phyloP scores from a whole-genome alignment of 208 protist species.

The Leishmania braziliensis region DNA sequence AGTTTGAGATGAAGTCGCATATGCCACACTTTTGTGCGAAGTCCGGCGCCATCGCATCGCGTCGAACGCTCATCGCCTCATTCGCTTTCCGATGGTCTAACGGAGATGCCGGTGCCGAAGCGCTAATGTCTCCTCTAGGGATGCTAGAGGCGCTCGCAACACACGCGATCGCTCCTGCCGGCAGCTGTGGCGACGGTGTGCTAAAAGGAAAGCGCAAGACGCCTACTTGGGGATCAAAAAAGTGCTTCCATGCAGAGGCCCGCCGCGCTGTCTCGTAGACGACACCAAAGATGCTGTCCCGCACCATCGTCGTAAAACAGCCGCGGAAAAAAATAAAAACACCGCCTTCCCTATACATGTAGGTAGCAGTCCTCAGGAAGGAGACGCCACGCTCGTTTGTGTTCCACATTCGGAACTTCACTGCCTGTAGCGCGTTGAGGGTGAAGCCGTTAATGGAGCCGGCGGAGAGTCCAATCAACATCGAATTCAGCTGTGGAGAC shows the following conservation, averaged over 20 bases:
- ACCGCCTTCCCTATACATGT: slow-evolving; percentile 78
- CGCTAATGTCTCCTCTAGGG: neutral
- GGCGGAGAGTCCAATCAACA: slow-evolving; percentile 74
- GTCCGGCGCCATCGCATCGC: neutral
- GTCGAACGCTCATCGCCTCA: neutral
- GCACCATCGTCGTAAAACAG: slow-evolving; percentile 71
- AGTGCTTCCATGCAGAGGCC: slow-evolving; percentile 35
- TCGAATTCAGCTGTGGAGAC: slow-evolving; percentile 72
- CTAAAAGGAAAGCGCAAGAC: neutral
- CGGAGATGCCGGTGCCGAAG: neutral
- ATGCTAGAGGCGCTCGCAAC: too few species aligned
- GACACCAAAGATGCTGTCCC: slow-evolving; percentile 88
- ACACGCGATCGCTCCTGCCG: neutral
- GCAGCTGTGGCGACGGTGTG: neutral
- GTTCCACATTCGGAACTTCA: slow-evolving; percentile 94
- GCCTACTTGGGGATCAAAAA: slow-evolving; percentile 47
- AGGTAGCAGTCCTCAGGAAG: slow-evolving; percentile 57
- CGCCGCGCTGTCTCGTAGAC: slow-evolving; percentile 81
- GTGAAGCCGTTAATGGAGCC: slow-evolving; percentile 80
- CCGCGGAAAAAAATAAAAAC: slow-evolving; percentile 87
- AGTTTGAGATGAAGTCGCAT: slow-evolving; percentile 73
- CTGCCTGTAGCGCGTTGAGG: slow-evolving; percentile 85
- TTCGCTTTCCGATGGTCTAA: neutral
- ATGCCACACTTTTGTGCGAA: slow-evolving; percentile 27
- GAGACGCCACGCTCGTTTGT: slow-evolving; percentile 46